Percentiles rank a stretch among this genome's conserved stretches.
Evolutionary conservation across 208 protist species (phyloP).

Genomic region (Leishmania gerbilli): DNA sequence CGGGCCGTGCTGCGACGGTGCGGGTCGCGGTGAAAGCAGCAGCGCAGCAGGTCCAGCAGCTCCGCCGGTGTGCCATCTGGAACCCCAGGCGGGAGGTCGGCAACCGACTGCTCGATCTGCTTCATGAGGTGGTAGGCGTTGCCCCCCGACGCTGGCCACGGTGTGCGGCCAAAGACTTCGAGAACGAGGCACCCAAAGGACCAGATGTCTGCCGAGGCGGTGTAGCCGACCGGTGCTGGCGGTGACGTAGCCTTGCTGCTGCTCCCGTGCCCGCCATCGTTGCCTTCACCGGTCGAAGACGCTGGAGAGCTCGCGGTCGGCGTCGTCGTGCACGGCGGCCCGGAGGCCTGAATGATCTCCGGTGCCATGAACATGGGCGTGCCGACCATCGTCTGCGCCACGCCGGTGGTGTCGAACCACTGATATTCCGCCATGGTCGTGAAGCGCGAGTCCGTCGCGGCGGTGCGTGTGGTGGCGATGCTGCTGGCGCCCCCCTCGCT

Average conservation of each 20-base stretch:
- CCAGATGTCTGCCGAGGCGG: conserved; percentile 80
- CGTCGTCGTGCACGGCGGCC: conserved; percentile 10
- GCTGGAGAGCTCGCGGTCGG: conserved; percentile 1
- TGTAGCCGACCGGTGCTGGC: conserved; percentile 45
- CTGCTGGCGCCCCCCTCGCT: conserved; percentile 22
- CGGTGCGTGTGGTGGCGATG: conserved; percentile 18
- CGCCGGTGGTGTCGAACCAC: conserved; percentile 31
- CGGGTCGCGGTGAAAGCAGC: conserved; percentile 69
- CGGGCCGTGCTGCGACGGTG: conserved; percentile 52
- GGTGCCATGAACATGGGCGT: conserved; percentile 90
- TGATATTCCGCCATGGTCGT: conserved; percentile 30
- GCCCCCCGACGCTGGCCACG: conserved; percentile 48
- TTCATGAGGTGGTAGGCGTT: conserved; percentile 73
- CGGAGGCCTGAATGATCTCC: conserved; percentile 60
- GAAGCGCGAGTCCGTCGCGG: conserved; percentile 25
- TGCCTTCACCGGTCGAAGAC: background rate
- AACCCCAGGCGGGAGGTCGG: conserved; percentile 68
- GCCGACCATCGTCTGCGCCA: conserved; percentile 81
- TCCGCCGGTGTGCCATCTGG: conserved; percentile 42
- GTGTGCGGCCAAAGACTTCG: conserved; percentile 74
- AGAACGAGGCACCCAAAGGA: conserved; percentile 84
- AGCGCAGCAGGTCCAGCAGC: conserved; percentile 48
- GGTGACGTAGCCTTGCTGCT: background rate
- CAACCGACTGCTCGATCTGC: conserved; percentile 60
- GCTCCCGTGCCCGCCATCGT: background rate